Evolutionary conservation across 176 grass and related monocot genomes (phyloP).

Genomic region (Microstegium vimineum): DNA sequence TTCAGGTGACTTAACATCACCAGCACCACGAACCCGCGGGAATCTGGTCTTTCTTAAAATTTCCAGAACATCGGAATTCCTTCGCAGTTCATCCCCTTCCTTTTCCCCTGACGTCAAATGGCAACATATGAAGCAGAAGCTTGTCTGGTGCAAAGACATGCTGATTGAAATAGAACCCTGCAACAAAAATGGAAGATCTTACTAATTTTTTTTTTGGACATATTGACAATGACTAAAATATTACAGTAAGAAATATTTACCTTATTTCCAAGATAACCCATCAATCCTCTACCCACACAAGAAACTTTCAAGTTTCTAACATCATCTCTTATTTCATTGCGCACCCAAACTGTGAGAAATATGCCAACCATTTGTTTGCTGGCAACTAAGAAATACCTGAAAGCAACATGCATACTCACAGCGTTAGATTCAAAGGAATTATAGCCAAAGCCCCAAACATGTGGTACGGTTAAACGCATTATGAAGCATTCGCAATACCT

Average conservation of each 20-base stretch:
- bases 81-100: constrained; percentile 81
- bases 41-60: constrained; percentile 84
- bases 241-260: constrained; percentile 19
- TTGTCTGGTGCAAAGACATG: constrained; percentile 89
- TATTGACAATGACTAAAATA: constrained; percentile 16
- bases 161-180: constrained; percentile 92
- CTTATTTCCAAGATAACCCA: constrained; percentile 98
- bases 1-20: constrained; percentile 63
- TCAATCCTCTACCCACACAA: constrained; percentile 85
- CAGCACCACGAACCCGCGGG: constrained; percentile 42
- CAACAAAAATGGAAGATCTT: background rate
- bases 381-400: constrained; percentile 87
- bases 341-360: constrained; percentile 83
- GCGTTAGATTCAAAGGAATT: constrained; percentile 1
- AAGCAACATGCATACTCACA: constrained; percentile 1
- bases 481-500: constrained; percentile 43
- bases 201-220: constrained; percentile 9
- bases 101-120: constrained; percentile 89
- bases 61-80: constrained; percentile 80
- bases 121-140: constrained; percentile 83
- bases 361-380: constrained; percentile 97
- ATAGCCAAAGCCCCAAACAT: background rate
- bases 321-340: constrained; percentile 70
- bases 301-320: constrained; percentile 87
- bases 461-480: background rate